Conservation (phyloP, 2,329 filamentous ascomycete species). For the Colletotrichum scovillei region DNA sequence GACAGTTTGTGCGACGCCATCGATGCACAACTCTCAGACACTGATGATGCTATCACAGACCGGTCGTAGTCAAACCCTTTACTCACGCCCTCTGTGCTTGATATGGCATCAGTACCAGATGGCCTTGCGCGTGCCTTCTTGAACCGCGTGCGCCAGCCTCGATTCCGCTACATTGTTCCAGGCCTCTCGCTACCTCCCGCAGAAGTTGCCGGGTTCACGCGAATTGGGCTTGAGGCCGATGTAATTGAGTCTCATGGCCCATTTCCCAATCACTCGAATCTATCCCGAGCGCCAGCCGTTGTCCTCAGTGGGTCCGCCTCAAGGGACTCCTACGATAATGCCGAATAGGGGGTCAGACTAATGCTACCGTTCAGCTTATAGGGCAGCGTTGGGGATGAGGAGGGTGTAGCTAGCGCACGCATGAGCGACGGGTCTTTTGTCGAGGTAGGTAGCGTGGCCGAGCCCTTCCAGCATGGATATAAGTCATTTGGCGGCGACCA, state of each 20-base stretch:
- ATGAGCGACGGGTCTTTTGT: not conserved
- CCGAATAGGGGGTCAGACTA: slow-evolving; percentile 45
- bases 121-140: not conserved
- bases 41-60: not conserved
- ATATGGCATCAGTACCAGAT: not conserved
- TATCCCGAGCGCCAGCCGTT: slow-evolving; percentile 39
- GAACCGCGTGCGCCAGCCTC: not conserved
- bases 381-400: slow-evolving; percentile 40
- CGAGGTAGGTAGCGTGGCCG: slow-evolving; percentile 12
- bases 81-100: not conserved
- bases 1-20: slow-evolving; percentile 41
- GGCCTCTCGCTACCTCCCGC: not conserved
- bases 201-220: not conserved
- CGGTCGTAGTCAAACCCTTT: not conserved
- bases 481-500: slow-evolving; percentile 47
- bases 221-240: not conserved
- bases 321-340: slow-evolving; percentile 34
- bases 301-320: slow-evolving; percentile 43
- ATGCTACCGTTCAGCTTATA: slow-evolving; percentile 38
- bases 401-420: slow-evolving; percentile 30
- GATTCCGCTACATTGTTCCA: not conserved
- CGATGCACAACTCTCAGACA: not conserved
- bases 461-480: slow-evolving; percentile 47
- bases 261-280: slow-evolving; percentile 9
- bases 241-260: slow-evolving; percentile 7